Evolutionary conservation across 2,329 filamentous ascomycete genomes (phyloP).

Genomic region (Chaetoscypha palmicola): DNA sequence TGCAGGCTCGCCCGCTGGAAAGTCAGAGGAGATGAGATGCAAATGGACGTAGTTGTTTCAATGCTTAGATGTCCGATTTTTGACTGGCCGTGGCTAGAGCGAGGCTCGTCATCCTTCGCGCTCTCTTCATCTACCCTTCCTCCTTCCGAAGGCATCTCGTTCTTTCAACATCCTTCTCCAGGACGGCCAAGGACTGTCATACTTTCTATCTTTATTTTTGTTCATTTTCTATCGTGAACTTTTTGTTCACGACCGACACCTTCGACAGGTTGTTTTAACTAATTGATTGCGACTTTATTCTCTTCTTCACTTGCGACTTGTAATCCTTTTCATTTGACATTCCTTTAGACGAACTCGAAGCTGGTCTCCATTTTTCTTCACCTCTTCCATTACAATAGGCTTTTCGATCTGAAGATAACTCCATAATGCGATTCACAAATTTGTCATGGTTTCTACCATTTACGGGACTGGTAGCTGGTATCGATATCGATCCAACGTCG

Average conservation of each 20-base stretch:
- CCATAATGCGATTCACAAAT: conserved; percentile 21
- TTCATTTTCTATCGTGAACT: conserved; percentile 14
- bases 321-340: neutral
- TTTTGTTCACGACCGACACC: conserved; percentile 15
- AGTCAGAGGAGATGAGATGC: conserved; percentile 1
- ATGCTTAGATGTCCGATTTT: neutral
- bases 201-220: conserved; percentile 6
- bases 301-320: conserved; percentile 1
- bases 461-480: conserved; percentile 11
- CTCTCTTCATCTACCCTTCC: neutral
- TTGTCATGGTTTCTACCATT: conserved; percentile 20
- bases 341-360: neutral
- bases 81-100: neutral
- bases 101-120: neutral
- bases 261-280: conserved; percentile 24
- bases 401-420: conserved; percentile 5
- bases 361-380: conserved; percentile 4
- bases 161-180: conserved; percentile 15
- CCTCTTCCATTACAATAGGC: conserved; percentile 3
- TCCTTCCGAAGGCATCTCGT: conserved; percentile 2
- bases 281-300: conserved; percentile 12
- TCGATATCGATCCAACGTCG: conserved; percentile 24
- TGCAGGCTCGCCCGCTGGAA: neutral
- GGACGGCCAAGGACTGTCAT: conserved; percentile 17
- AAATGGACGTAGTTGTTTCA: conserved; percentile 1